Base-by-base conservation (phyloP, 805 yeast species). In the Candida krabiensis region DNA sequence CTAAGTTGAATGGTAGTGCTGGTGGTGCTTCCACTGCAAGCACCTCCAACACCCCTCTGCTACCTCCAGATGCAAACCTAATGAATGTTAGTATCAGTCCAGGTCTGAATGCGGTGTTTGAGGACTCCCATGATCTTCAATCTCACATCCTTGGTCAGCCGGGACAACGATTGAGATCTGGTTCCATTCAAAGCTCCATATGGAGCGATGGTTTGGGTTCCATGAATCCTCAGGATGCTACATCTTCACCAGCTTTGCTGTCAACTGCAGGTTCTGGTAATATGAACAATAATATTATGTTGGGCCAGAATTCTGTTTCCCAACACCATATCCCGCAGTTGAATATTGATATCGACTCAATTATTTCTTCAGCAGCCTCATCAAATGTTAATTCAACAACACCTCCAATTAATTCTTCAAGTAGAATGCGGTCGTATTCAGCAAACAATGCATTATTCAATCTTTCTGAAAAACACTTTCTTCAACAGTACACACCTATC, bases 131-230 rank as follows among this genome's bases (percentile, higher is more conserved):
- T 3, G 40, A 43, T 30, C 19, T 38, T 17, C 28, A 26, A n/a
- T 29, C 48, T 13, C 44, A 36, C 37, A 31, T 43, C 11, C 49
- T 41, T 14, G 24, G 28, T 32, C 45, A 31, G 13, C 28, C 41
- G 4, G 47, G 40, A 23, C 22, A 50, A 22, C 61, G 85, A 46
- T 60, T 74, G 46, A 69, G 86, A 37, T 77, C 83, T 1, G 79
- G 81, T 4, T 77, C 83, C 1, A 60, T 79, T 28, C 64, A 69
- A 29, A 64, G 74, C 46, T 75, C 83, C 27, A 79, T 80, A 37
- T 80, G 86, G 86, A 74, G 75, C 44, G 80, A 73, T 49, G 75
- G 71, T 32, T 48, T 40, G 17, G 37, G 45, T 12, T 29, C 46
- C 8, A 15, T 43, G 22, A 43, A 40, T 25, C 50, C 38, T 27